Evolutionary conservation across 2,329 filamentous ascomycete species (phyloP).

Genomic region (Colletotrichum musae): DNA sequence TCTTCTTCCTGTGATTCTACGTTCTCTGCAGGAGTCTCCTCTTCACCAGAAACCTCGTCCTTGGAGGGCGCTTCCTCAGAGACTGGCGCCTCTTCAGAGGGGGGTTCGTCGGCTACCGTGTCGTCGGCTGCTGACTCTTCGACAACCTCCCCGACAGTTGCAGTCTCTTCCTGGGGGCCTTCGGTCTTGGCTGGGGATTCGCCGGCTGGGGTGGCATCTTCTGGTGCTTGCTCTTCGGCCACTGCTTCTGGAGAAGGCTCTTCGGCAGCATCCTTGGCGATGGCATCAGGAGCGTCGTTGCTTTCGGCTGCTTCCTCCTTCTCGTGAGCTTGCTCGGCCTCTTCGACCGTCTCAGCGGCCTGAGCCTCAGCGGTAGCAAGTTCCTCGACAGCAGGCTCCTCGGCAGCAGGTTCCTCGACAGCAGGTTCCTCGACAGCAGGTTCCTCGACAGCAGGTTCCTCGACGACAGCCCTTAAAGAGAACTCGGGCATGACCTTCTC

Average conservation of each 20-base stretch:
- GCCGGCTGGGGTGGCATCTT: neutral
- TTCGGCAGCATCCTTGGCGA: neutral
- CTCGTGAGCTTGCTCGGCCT: neutral
- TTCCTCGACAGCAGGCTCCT: neutral
- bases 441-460: neutral
- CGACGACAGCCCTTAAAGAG: slow-evolving; percentile 14
- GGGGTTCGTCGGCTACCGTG: neutral
- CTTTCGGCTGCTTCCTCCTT: neutral
- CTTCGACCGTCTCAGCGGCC: neutral
- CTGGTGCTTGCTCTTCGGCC: neutral
- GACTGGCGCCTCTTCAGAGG: neutral
- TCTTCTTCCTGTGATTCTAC: neutral
- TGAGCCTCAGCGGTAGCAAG: neutral
- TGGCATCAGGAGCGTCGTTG: neutral
- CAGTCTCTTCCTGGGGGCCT: neutral
- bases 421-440: neutral
- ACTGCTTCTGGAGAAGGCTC: neutral
- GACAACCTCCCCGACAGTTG: neutral
- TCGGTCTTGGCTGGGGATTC: neutral
- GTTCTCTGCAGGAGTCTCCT: neutral
- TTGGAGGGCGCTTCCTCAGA: neutral
- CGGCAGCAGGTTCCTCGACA: neutral
- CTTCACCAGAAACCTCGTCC: neutral
- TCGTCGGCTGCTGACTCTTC: no score
- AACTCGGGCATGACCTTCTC: slow-evolving; percentile 16